Percentiles rank a stretch among this genome's conserved stretches.
Evolutionary conservation across 371 early-diverging fungal species (phyloP).

Genomic region (Mortierella sp.): DNA sequence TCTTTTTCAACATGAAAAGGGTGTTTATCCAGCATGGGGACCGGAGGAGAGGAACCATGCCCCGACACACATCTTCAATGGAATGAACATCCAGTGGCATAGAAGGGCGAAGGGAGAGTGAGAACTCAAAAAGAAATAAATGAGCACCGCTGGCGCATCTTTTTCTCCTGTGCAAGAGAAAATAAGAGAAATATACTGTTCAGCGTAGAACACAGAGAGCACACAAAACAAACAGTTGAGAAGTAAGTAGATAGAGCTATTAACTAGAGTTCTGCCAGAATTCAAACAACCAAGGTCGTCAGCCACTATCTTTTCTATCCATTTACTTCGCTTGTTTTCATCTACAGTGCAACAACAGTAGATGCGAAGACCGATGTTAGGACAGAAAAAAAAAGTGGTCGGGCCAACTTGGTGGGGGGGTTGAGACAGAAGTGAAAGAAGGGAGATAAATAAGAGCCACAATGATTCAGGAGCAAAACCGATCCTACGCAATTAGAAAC

Average conservation of each 20-base stretch:
- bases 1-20: not conserved
- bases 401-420: not conserved
- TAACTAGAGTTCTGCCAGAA: not conserved
- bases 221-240: not conserved
- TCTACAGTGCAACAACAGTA: not conserved
- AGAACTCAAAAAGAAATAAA: not conserved
- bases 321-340: not conserved
- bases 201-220: not conserved
- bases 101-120: not conserved
- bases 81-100: not conserved
- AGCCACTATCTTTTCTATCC: too few relatives aligned
- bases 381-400: not conserved
- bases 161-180: not conserved
- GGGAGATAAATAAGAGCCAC: not conserved
- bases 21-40: not conserved
- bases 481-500: not conserved
- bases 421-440: not conserved
- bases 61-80: not conserved
- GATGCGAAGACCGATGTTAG: not conserved
- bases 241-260: not conserved
- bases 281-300: not conserved
- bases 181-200: not conserved
- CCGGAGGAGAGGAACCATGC: constrained; percentile 4
- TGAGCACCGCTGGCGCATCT: not conserved
- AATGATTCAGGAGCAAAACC: not conserved